Evolutionary conservation across 2,329 filamentous ascomycete genomes (phyloP).

Genomic region (Fusarium sp.): DNA sequence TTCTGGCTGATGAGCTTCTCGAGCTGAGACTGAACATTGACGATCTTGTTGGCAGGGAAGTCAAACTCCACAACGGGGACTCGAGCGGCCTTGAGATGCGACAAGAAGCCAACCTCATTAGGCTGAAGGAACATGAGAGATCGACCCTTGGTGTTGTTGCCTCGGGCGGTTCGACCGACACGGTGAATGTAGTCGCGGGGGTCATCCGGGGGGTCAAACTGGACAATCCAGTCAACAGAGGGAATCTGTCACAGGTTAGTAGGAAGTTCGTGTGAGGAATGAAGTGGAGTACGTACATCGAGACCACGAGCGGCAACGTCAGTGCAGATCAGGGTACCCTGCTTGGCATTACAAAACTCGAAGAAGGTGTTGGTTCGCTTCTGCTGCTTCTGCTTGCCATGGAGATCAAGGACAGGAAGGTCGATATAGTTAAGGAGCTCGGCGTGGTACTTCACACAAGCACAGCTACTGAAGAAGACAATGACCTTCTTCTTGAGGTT

Average conservation of each 20-base stretch:
- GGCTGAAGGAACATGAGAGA: conserved; percentile 95
- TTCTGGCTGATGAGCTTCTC: conserved; percentile 95
- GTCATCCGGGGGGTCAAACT: conserved; percentile 95
- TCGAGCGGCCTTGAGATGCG: conserved; percentile 88
- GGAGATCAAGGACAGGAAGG: conserved; percentile 84
- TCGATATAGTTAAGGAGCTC: conserved; percentile 98
- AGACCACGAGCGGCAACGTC: conserved; percentile 95
- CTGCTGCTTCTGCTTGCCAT: conserved; percentile 98
- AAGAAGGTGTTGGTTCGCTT: conserved; percentile 99
- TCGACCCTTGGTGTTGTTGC: conserved; percentile 83
- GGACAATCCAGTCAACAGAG: conserved; percentile 94
- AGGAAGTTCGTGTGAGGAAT: not conserved
- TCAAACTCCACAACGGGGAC: conserved; percentile 97
- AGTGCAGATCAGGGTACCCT: conserved; percentile 92
- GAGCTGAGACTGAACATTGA: conserved; percentile 89
- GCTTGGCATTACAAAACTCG: conserved; percentile 82
- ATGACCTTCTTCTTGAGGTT: conserved; percentile 96
- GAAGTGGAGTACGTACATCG: conserved; percentile 67
- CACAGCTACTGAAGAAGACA: conserved; percentile 93
- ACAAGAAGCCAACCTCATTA: conserved; percentile 90
- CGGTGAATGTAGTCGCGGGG: conserved; percentile 94
- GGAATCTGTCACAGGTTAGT: conserved; percentile 71
- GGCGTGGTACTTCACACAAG: conserved; percentile 94
- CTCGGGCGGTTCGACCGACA: conserved; percentile 92
- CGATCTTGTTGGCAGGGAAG: conserved; percentile 90